Percentiles rank a stretch among this genome's conserved stretches.
These are phyloP conservation scores for Blastomyces gilchristii DNA, from an alignment of 2,329 filamentous ascomycete species.

Conservation along the genomic window DNA sequence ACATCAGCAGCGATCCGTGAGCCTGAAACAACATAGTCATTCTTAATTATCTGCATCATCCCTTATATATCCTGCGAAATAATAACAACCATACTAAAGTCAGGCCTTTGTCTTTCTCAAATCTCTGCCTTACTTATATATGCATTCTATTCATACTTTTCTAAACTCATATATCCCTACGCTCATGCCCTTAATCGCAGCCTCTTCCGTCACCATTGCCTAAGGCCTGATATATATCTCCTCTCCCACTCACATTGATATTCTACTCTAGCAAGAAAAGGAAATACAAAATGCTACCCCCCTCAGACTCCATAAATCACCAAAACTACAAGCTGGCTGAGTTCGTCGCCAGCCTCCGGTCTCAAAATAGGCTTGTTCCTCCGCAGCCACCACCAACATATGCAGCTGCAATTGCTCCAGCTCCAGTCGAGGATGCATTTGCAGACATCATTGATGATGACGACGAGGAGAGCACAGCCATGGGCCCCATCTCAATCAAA, in stretches of 20 bases:
- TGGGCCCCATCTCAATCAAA: constrained; percentile 23
- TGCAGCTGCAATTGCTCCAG: constrained; percentile 8
- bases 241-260: neutral
- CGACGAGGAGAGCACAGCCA: constrained; percentile 14
- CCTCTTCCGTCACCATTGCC: neutral
- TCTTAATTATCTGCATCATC: neutral
- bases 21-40: neutral
- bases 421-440: neutral
- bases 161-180: neutral
- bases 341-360: constrained; percentile 15
- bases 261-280: neutral
- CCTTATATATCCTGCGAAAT: neutral
- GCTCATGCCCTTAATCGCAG: neutral
- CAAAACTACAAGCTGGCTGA: constrained; percentile 23
- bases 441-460: constrained; percentile 11
- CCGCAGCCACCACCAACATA: constrained; percentile 21
- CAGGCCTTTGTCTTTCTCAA: neutral
- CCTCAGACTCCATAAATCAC: constrained; percentile 22
- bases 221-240: neutral
- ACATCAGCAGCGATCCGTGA: neutral
- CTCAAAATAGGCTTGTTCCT: constrained; percentile 8
- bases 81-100: neutral
- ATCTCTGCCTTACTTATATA: neutral
- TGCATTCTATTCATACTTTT: neutral
- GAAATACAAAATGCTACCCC: constrained; percentile 20